Evolutionary conservation across 352 stramenopile genomes (phyloP), one percentile per base, ranked within the genome.

Genomic region (Globisporangium ultimum): DNA sequence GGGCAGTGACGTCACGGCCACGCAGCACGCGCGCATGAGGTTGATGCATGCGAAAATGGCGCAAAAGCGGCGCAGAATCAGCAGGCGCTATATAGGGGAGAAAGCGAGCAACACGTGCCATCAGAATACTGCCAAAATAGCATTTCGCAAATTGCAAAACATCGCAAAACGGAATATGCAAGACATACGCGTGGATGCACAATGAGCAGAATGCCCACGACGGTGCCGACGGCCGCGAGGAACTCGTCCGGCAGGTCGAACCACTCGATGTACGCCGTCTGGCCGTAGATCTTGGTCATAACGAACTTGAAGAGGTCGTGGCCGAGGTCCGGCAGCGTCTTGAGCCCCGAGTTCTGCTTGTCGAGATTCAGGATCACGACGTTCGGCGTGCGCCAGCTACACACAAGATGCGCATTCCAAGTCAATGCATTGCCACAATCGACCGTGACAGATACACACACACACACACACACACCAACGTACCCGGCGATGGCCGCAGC

Each of bases 231-330:
- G 24, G 80, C 76, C 4, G 66, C 80, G 21, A 95, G 82, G 58
- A 95, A 93, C 63, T 93, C 76, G 51, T 95, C 86, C 0, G 86
- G 86, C 41, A 95, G 67, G 61, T 91, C 78, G 54, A 93, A 93
- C 78, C 84, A 92, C 64, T 91, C 81, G 64, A 93, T 92, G 60
- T 88, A 85, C 43, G 78, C 79, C 14, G 83, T 89, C 20, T 89
- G 74, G 50, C 85, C 85, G 60, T 93, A 95, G 62, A 93, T 81
- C 66, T 89, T 88, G 45, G 71, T 82, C 79, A 88, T 90, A 63
- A 93, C 83, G 64, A 76, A 89, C 54, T 91, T 92, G 68, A 95
- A 93, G 38, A 92, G 72, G 55, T 95, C 86, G 61, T 95, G 86
- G 38, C 86, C 86, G 14, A 95, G 70, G 43, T 95, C 86, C 14